Evolutionary conservation across 2,329 filamentous ascomycete species (phyloP).

Genomic region (Juglanconis juglandina): DNA sequence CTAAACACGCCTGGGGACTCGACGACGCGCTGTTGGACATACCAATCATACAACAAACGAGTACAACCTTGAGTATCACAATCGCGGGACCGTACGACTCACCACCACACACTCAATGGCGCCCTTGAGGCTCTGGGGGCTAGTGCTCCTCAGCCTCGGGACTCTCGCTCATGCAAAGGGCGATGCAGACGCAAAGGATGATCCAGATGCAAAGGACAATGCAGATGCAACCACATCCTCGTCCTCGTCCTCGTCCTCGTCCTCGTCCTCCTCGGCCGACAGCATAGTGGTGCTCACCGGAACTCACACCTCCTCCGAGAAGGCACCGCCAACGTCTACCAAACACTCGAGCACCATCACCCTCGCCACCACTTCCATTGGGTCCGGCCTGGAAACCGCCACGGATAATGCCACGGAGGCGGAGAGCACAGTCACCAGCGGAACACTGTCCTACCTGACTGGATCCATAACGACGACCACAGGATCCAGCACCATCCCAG

Average conservation of each 20-base stretch:
- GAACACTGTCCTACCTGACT: conserved; percentile 40
- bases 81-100: not conserved
- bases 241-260: not conserved
- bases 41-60: not conserved
- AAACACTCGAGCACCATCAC: conserved; percentile 41
- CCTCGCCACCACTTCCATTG: conserved; percentile 29
- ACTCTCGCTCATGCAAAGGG: conserved; percentile 2
- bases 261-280: conserved; percentile 15
- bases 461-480: conserved; percentile 40
- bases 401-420: conserved; percentile 29
- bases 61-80: not conserved
- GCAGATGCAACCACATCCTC: not conserved
- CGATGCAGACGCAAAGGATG: no score
- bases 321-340: conserved; percentile 40
- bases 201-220: not conserved
- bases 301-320: conserved; percentile 26
- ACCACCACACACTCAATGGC: conserved; percentile 3
- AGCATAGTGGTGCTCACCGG: conserved; percentile 35
- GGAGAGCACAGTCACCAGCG: conserved; percentile 25
- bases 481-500: conserved; percentile 25
- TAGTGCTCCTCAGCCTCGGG: conserved; percentile 13
- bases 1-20: not conserved
- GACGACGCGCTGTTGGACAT: not conserved
- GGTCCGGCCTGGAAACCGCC: conserved; percentile 18
- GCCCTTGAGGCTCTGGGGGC: conserved; percentile 16